A percentile compares a stretch with the other conserved stretches of the same genome.
Evolutionary conservation across 352 stramenopile genomes (phyloP).

Genomic region (Phytophthora cactorum): DNA sequence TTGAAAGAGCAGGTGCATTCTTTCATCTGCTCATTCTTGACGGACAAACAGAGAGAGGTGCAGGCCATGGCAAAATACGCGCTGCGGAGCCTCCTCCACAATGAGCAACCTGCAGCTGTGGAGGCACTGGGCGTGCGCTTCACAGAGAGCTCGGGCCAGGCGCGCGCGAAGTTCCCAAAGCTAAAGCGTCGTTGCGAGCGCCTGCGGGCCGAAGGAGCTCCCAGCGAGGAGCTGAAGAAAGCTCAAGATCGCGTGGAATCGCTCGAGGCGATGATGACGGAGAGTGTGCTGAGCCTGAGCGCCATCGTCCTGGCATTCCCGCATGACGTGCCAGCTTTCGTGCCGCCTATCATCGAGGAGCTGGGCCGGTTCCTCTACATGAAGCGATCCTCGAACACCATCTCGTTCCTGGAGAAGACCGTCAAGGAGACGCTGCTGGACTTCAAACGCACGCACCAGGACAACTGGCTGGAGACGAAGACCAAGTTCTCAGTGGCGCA

Average conservation of each 20-base stretch:
- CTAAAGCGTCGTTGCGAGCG: slow-evolving; percentile 59
- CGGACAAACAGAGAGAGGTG: slow-evolving; percentile 77
- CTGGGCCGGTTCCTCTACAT: slow-evolving; percentile 75
- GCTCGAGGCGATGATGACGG: slow-evolving; percentile 62
- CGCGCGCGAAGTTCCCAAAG: slow-evolving; percentile 64
- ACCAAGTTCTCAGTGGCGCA: slow-evolving; percentile 59
- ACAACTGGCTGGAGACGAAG: slow-evolving; percentile 86
- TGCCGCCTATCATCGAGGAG: slow-evolving; percentile 78
- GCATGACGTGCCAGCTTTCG: slow-evolving; percentile 72
- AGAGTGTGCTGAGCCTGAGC: slow-evolving; percentile 72
- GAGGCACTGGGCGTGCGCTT: slow-evolving; percentile 46
- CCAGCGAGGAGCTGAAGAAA: slow-evolving; percentile 42
- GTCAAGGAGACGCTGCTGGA: slow-evolving; percentile 85
- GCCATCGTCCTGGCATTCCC: slow-evolving; percentile 79
- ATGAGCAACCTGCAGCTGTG: slow-evolving; percentile 47
- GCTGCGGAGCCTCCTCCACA: slow-evolving; percentile 69
- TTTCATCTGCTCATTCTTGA: slow-evolving; percentile 61
- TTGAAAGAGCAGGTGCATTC: slow-evolving; percentile 56
- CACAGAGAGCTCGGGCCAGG: slow-evolving; percentile 41
- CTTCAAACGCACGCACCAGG: slow-evolving; percentile 86
- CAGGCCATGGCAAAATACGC: slow-evolving; percentile 84
- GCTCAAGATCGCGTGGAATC: slow-evolving; percentile 47
- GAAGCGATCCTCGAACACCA: slow-evolving; percentile 55
- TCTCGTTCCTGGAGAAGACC: slow-evolving; percentile 74
- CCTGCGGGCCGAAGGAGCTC: slow-evolving; percentile 39